Conservation (phyloP, 371 early-diverging fungal species). For the Chytridium lagenaria region DNA sequence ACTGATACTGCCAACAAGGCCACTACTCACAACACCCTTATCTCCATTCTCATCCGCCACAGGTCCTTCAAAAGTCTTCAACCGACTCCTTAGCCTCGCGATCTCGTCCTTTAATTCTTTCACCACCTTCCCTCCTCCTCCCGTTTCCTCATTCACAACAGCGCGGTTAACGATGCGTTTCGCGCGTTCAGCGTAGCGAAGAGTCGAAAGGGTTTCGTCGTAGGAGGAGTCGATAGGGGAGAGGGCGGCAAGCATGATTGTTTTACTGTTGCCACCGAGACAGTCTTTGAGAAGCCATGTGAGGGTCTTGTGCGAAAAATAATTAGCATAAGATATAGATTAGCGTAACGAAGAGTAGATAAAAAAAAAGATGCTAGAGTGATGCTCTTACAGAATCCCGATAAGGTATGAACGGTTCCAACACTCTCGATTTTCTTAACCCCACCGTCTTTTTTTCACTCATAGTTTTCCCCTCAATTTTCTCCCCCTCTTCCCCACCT, state of each 20-base stretch:
- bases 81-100: conserved; percentile 65
- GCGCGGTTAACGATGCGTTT: conserved; percentile 92
- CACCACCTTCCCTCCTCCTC: conserved; percentile 73
- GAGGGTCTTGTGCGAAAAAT: no score
- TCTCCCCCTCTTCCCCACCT: conserved; percentile 17
- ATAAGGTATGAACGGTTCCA: conserved; percentile 78
- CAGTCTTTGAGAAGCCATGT: conserved; percentile 96
- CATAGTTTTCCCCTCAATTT: conserved; percentile 10
- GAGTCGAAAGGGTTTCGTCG: conserved; percentile 91
- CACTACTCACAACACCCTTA: neutral
- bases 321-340: conserved; percentile 4
- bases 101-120: conserved; percentile 89
- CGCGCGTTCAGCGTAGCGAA: conserved; percentile 95
- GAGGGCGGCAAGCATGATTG: conserved; percentile 89
- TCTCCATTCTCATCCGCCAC: neutral
- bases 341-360: neutral
- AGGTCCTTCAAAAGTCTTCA: conserved; percentile 63
- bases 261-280: conserved; percentile 92
- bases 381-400: conserved; percentile 76
- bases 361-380: neutral
- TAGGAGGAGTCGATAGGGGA: conserved; percentile 50
- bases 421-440: neutral
- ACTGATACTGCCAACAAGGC: neutral
- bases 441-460: neutral
- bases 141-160: conserved; percentile 72